These are phyloP conservation scores for Trichoderma brevicompactum DNA, from an alignment of 2,329 filamentous ascomycete genomes.

Conservation along the genomic window DNA sequence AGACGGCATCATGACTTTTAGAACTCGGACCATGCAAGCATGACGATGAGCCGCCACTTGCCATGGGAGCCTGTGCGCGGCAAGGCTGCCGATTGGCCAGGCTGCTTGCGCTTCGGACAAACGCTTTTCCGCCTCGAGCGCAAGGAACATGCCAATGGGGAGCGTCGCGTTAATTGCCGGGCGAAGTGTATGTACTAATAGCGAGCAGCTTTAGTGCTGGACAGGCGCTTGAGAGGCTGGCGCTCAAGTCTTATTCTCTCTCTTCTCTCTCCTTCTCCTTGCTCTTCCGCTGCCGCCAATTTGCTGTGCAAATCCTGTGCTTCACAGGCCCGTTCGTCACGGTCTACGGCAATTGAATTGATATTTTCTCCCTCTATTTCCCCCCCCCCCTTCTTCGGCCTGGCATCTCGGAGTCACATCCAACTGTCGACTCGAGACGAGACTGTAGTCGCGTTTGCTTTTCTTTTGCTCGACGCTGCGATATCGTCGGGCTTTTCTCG, in stretches of 20 bases:
- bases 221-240: conserved; percentile 8
- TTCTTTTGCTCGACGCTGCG: not conserved
- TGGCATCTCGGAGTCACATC: not conserved
- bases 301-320: conserved; percentile 8
- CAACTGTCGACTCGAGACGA: not conserved
- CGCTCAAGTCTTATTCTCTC: conserved; percentile 1
- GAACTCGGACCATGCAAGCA: conserved; percentile 25
- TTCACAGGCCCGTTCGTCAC: not conserved
- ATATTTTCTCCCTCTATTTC: not conserved
- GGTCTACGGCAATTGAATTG: not conserved
- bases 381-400: too few relatives aligned
- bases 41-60: conserved; percentile 14
- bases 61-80: conserved; percentile 7
- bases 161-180: conserved; percentile 24
- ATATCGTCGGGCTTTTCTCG: conserved; percentile 13
- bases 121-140: conserved; percentile 17
- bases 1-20: conserved; percentile 3
- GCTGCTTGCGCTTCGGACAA: not conserved
- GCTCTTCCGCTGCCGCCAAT: not conserved
- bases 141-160: not conserved
- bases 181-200: conserved; percentile 2
- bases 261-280: not conserved
- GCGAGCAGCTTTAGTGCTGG: conserved; percentile 22
- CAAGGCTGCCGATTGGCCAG: conserved; percentile 26
- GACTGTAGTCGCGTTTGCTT: conserved; percentile 19